phyloP scores from a whole-genome alignment of 208 protist genomes.

The Trichomonas vaginalis region DNA sequence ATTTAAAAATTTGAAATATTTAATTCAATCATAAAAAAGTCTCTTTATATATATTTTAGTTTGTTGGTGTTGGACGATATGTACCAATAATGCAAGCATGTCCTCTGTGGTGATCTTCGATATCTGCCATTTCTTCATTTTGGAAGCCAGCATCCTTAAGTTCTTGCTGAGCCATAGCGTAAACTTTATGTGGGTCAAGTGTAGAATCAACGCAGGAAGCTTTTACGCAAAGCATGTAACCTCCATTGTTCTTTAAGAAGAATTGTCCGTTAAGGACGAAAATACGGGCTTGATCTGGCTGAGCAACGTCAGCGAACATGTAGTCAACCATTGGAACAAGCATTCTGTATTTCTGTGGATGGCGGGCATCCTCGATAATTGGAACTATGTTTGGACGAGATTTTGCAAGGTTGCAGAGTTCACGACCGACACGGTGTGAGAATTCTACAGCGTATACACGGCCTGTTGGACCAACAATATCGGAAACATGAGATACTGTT shows the following conservation, averaged over 20 bases:
- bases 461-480: slow-evolving; percentile 93
- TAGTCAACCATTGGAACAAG: slow-evolving; percentile 97
- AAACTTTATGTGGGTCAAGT: slow-evolving; percentile 76
- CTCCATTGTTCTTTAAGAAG: slow-evolving; percentile 96
- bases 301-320: slow-evolving; percentile 99
- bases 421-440: slow-evolving; percentile 88
- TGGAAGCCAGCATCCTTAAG: slow-evolving; percentile 86
- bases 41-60: not conserved
- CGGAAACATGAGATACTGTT: slow-evolving; percentile 97
- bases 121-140: slow-evolving; percentile 82
- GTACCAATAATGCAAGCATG: slow-evolving; percentile 77
- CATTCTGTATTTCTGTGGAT: slow-evolving; percentile 97
- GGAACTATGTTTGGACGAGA: slow-evolving; percentile 97
- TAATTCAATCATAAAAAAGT: too few species aligned
- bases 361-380: slow-evolving; percentile 99
- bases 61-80: slow-evolving; percentile 17
- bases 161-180: slow-evolving; percentile 85
- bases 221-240: slow-evolving; percentile 99
- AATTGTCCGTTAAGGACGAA: slow-evolving; percentile 91
- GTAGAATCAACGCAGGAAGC: slow-evolving; percentile 99
- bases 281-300: slow-evolving; percentile 99
- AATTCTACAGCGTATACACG: slow-evolving; percentile 99
- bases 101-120: slow-evolving; percentile 97
- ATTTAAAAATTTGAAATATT: too few species aligned
- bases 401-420: slow-evolving; percentile 98